These are phyloP conservation scores for Trypanosomatidae sp. DNA, from an alignment of 208 protist genomes.

Conservation along the genomic window DNA sequence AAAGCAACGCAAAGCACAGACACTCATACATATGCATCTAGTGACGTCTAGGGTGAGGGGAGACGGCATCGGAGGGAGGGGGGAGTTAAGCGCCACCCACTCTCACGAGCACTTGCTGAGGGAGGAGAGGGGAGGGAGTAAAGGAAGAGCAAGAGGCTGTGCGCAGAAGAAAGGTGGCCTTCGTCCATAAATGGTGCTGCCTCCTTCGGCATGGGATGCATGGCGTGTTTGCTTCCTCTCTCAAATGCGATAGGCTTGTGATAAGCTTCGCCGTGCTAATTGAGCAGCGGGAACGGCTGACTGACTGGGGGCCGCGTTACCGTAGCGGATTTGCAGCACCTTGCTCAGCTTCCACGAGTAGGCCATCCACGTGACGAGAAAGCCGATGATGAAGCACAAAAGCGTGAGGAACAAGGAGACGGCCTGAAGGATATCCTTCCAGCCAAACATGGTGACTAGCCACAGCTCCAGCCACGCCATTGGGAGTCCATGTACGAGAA, in stretches of 20 bases:
- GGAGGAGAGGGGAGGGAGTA: not conserved
- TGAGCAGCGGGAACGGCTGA: conserved; percentile 23
- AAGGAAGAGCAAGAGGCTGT: not conserved
- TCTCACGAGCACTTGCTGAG: not conserved
- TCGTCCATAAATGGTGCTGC: not conserved
- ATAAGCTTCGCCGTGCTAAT: conserved; percentile 10
- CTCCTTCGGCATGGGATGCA: not conserved
- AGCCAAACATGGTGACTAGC: conserved; percentile 60
- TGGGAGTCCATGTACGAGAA: conserved; percentile 72
- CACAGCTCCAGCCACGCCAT: conserved; percentile 78
- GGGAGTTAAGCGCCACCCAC: not conserved
- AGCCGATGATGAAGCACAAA: conserved; percentile 69
- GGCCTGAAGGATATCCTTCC: conserved; percentile 54
- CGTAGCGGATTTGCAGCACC: conserved; percentile 62
- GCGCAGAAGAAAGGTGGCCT: not conserved
- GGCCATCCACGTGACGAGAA: conserved; percentile 65
- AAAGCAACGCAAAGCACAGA: not conserved
- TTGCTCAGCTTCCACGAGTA: conserved; percentile 86
- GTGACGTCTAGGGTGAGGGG: not conserved
- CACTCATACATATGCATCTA: not conserved
- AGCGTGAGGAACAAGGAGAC: conserved; percentile 68
- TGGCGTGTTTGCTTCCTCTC: not conserved
- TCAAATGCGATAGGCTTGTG: conserved; percentile 13
- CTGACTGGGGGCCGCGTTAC: conserved; percentile 28
- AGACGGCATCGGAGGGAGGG: not conserved